Conservation (phyloP, 2,329 filamentous ascomycete species). For the Cercospora berteroae region DNA sequence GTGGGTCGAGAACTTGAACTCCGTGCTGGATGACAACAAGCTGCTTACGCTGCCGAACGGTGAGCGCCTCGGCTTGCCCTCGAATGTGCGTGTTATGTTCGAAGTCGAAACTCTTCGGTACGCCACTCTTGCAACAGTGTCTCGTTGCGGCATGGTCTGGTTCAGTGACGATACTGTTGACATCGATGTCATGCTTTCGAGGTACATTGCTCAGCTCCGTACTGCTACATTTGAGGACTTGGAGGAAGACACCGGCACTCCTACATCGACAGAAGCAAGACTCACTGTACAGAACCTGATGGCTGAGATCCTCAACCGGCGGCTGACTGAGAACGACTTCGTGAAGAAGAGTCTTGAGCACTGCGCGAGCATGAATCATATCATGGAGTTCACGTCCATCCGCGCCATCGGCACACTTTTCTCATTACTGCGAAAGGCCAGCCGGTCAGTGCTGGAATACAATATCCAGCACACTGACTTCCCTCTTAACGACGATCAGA, state of each 20-base stretch:
- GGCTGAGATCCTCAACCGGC: slow-evolving; percentile 72
- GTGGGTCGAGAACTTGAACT: slow-evolving; percentile 99
- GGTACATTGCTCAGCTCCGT: slow-evolving; percentile 83
- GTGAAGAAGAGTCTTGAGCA: slow-evolving; percentile 73
- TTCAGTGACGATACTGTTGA: slow-evolving; percentile 98
- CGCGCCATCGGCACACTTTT: slow-evolving; percentile 91
- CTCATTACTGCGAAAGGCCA: slow-evolving; percentile 90
- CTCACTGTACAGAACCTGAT: slow-evolving; percentile 79
- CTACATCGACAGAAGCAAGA: slow-evolving; percentile 49
- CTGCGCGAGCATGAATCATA: slow-evolving; percentile 79
- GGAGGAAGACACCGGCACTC: slow-evolving; percentile 83
- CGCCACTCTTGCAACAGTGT: slow-evolving; percentile 96
- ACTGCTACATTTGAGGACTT: slow-evolving; percentile 88
- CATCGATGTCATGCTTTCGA: slow-evolving; percentile 83
- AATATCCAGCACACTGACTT: slow-evolving; percentile 94
- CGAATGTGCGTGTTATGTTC: slow-evolving; percentile 99
- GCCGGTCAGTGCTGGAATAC: slow-evolving; percentile 90
- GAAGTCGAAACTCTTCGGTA: slow-evolving; percentile 98
- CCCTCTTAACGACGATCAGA: slow-evolving; percentile 82
- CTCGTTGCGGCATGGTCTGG: slow-evolving; percentile 99
- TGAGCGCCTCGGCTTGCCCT: slow-evolving; percentile 89
- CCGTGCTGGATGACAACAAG: slow-evolving; percentile 98
- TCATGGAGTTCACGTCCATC: slow-evolving; percentile 96
- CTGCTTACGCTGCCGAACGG: slow-evolving; percentile 94
- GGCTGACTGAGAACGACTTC: slow-evolving; percentile 76